Evolutionary conservation across 208 protist genomes (phyloP).

Genomic region (Crithidia fasciculata): DNA sequence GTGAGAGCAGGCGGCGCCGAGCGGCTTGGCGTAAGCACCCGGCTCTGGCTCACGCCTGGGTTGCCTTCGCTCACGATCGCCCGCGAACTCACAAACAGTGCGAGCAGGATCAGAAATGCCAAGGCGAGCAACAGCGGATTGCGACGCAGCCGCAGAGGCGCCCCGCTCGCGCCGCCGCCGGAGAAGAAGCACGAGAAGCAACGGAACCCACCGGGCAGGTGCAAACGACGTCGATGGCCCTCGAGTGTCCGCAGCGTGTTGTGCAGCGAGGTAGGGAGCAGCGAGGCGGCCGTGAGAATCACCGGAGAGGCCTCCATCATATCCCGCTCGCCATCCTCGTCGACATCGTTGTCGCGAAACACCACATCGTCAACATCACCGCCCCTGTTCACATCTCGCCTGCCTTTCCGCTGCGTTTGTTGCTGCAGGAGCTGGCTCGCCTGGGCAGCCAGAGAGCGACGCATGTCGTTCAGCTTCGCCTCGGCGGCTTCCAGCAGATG

Average conservation of each 20-base stretch:
- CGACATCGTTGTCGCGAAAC: conserved; percentile 1
- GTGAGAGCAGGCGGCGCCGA: no score
- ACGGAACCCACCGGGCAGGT: conserved; percentile 24
- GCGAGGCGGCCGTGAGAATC: conserved; percentile 28
- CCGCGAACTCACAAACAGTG: no score
- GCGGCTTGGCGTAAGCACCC: no score
- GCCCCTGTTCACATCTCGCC: conserved; percentile 4
- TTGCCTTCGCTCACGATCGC: no score
- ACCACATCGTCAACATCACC: background rate
- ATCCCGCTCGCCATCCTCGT: conserved; percentile 6
- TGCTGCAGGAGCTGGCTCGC: conserved; percentile 57
- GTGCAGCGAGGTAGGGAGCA: conserved; percentile 27
- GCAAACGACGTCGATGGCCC: conserved; percentile 17
- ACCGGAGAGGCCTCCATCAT: conserved; percentile 23
- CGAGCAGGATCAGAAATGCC: background rate
- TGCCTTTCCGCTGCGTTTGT: conserved; percentile 5
- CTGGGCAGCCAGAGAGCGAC: conserved; percentile 63
- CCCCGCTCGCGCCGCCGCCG: conserved; percentile 10
- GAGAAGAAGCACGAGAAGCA: conserved; percentile 28
- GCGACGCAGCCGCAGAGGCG: conserved; percentile 17
- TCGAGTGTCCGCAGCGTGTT: conserved; percentile 23
- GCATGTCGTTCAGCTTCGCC: conserved; percentile 61
- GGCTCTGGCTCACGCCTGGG: no score
- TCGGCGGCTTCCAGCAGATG: conserved; percentile 54
- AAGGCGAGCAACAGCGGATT: conserved; percentile 23